Base-by-base conservation (phyloP, 805 yeast species). In the Ogataea methanolica region DNA sequence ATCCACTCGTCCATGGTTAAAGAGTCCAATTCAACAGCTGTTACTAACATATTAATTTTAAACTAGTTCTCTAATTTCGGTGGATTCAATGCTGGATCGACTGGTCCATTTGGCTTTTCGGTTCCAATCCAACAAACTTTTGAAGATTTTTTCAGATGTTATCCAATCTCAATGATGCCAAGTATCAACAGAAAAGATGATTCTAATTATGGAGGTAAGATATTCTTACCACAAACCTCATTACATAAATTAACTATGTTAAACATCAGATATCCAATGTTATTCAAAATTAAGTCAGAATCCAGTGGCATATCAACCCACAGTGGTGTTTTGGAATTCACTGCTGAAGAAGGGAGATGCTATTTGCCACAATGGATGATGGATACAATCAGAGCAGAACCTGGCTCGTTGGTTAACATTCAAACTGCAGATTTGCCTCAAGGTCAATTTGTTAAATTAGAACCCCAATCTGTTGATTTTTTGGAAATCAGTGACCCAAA, bases 361-460 rank as follows among this genome's bases (percentile, higher is more conserved):
- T 94, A 94, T 63, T 60, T 94, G 34, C 99, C 99, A 0, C 89
- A 88, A 57, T 94, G 99, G 99, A 91, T 94, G 91, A 79, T 94
- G 86, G 76, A 70, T 40, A 86, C 95, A 0, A 68, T 94, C 36
- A 72, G 74, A 33, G 69, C 87, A 7, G 76, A 77, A 43, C 87
- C 96, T 0, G 98, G 98, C 0, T 77, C 87, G n/a, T 70, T 94
- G 49, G 71, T 94, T 16, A 83, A 84, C 52, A 77, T 95, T 37
- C 75, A 83, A 39, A 81, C 82, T 42, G 81, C 89, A 23, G 95
- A 89, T 63, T 73, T 94, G 42, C 92, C 94, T 12, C 75, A 83
- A 54, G 99, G 99, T 8, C 73, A 74, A 29, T 94, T 88, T 69
- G 97, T 92, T 29, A 91, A 89, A 66, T 78, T 94, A 45, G 96